Conservation (phyloP, 768 basidiomycete species). For the Punctularia strigosozonata region DNA sequence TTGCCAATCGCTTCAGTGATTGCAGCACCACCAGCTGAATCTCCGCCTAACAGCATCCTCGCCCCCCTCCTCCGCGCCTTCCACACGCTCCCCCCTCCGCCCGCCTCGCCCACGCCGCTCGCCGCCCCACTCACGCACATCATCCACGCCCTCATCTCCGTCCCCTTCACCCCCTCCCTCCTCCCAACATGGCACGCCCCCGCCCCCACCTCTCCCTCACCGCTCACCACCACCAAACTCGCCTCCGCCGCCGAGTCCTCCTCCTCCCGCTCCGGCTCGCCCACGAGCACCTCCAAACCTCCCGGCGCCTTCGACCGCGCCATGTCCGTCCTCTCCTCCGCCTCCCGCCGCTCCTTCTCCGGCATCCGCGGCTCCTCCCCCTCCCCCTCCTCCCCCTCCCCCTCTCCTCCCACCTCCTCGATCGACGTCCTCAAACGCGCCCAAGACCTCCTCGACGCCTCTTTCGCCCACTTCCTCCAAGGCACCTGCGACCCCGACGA, state of each 20-base stretch:
- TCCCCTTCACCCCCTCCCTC: slow-evolving; percentile 54
- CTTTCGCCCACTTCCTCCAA: slow-evolving; percentile 53
- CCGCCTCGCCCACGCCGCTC: slow-evolving; percentile 55
- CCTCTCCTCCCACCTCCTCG: slow-evolving; percentile 26
- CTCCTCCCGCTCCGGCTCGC: slow-evolving; percentile 16
- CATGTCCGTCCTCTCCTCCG: slow-evolving; percentile 39
- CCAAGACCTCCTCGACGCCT: slow-evolving; percentile 55
- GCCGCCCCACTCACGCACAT: slow-evolving; percentile 64
- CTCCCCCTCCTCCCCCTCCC: slow-evolving; percentile 25
- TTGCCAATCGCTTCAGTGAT: too few relatives aligned
- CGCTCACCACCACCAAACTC: slow-evolving; percentile 21
- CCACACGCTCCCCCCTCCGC: slow-evolving; percentile 46
- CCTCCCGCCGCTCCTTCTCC: slow-evolving; percentile 30
- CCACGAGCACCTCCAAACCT: slow-evolving; percentile 12
- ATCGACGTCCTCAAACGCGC: slow-evolving; percentile 50
- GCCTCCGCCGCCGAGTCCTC: slow-evolving; percentile 22
- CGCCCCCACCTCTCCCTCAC: slow-evolving; percentile 14
- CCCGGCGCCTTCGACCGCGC: slow-evolving; percentile 40
- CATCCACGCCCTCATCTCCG: slow-evolving; percentile 70
- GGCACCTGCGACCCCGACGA: slow-evolving; percentile 55
- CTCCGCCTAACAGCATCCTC: slow-evolving; percentile 39
- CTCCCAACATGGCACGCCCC: slow-evolving; percentile 51
- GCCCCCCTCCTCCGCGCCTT: slow-evolving; percentile 62
- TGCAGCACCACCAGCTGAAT: too few relatives aligned
- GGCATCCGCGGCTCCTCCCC: slow-evolving; percentile 21